Conservation (phyloP, 1,284 basidiomycete genomes). For the Cryptococcus jaspeensis region DNA sequence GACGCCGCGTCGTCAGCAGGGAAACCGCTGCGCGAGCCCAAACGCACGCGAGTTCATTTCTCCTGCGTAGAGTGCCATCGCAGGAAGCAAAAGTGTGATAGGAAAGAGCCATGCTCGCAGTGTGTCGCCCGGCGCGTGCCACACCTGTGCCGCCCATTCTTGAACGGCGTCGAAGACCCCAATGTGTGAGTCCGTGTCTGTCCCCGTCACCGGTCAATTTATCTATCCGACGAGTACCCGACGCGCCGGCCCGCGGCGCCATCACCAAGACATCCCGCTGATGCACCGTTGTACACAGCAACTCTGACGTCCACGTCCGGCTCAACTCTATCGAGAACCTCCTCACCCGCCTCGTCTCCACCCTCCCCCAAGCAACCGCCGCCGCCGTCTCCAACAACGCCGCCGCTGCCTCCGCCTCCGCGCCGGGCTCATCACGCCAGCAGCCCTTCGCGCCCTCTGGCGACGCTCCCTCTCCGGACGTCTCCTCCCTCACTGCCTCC, state of each 20-base stretch:
- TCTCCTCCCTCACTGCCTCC: constrained; percentile 33
- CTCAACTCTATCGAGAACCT: constrained; percentile 50
- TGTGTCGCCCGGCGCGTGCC: constrained; percentile 52
- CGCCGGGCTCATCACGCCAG: constrained; percentile 35
- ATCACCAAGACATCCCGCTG: neutral
- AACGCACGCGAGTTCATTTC: constrained; percentile 51
- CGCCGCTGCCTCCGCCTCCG: constrained; percentile 36
- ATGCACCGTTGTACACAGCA: constrained; percentile 19
- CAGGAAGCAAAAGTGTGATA: constrained; percentile 50
- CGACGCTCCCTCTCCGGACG: constrained; percentile 37
- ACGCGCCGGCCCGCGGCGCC: too few species aligned
- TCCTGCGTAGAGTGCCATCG: constrained; percentile 52
- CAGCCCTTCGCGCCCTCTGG: constrained; percentile 42
- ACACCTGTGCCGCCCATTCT: constrained; percentile 52
- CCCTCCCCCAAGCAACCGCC: constrained; percentile 20
- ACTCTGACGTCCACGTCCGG: constrained; percentile 49
- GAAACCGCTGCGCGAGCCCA: constrained; percentile 19
- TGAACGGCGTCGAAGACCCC: constrained; percentile 53
- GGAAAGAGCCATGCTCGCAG: constrained; percentile 51
- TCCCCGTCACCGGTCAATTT: too few species aligned
- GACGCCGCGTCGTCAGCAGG: constrained; percentile 25
- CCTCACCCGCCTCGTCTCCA: constrained; percentile 41
- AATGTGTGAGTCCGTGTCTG: constrained; percentile 37
- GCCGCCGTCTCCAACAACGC: constrained; percentile 13
- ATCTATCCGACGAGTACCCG: too few species aligned